Evolutionary conservation across 2,329 filamentous ascomycete genomes (phyloP).

Genomic region (Tolypocladium paradoxum): DNA sequence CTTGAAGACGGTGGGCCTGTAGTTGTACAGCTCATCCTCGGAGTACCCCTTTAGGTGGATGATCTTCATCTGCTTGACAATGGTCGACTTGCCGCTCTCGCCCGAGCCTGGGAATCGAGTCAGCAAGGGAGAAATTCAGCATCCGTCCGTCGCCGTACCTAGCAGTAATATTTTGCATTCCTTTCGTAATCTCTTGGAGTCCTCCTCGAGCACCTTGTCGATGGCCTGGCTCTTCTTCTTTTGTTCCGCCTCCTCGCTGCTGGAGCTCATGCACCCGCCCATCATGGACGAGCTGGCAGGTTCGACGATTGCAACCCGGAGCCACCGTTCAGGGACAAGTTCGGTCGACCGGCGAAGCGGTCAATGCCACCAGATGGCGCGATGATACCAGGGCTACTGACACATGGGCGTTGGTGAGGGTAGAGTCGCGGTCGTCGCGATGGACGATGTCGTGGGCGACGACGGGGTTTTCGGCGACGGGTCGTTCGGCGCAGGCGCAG

Average conservation of each 20-base stretch:
- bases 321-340: background rate
- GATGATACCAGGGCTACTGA: background rate
- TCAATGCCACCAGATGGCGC: background rate
- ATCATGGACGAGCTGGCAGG: constrained; percentile 40
- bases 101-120: constrained; percentile 62
- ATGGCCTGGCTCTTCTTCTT: constrained; percentile 97
- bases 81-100: constrained; percentile 97
- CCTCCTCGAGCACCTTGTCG: constrained; percentile 86
- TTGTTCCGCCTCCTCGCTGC: constrained; percentile 76
- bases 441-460: background rate
- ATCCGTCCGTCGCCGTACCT: constrained; percentile 43
- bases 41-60: constrained; percentile 98
- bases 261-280: constrained; percentile 89
- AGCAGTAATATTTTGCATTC: constrained; percentile 98
- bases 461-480: background rate
- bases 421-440: background rate
- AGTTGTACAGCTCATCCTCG: constrained; percentile 84
- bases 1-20: constrained; percentile 95
- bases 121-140: constrained; percentile 4
- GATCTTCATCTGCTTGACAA: constrained; percentile 99
- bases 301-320: constrained; percentile 1
- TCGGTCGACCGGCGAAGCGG: background rate
- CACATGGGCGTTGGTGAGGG: background rate
- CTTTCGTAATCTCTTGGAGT: constrained; percentile 80
- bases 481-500: background rate